phyloP scores from a whole-genome alignment of 768 basidiomycete species.

The Udeniomyces megalosporus region DNA sequence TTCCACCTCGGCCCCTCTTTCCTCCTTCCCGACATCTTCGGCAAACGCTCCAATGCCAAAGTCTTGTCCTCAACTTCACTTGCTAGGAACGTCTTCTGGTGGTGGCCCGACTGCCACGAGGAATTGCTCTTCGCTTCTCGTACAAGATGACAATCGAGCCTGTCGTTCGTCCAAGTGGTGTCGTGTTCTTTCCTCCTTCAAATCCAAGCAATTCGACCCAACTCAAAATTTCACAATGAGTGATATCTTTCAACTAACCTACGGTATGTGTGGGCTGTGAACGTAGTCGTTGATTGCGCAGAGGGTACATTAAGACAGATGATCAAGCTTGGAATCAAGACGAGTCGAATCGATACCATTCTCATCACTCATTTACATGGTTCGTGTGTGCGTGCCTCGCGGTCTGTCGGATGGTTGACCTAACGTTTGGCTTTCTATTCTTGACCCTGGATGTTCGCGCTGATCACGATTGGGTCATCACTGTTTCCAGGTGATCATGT shows the following conservation, averaged over 20 bases:
- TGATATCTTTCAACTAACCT: neutral
- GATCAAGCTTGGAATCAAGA: slow-evolving; percentile 40
- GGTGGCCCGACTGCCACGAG: slow-evolving; percentile 58
- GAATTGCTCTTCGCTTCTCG: slow-evolving; percentile 58
- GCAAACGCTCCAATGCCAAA: no score
- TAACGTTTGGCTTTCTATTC: neutral
- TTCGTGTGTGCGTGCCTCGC: slow-evolving; percentile 19
- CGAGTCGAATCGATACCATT: slow-evolving; percentile 55
- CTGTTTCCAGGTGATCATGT: slow-evolving; percentile 46
- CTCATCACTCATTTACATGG: slow-evolving; percentile 80
- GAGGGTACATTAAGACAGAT: slow-evolving; percentile 65
- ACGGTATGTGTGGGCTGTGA: neutral
- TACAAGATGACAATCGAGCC: slow-evolving; percentile 41
- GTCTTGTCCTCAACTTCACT: no score
- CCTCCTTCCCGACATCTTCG: no score
- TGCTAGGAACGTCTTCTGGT: slow-evolving; percentile 61
- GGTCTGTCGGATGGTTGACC: neutral
- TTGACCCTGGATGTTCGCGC: no score
- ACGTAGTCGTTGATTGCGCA: slow-evolving; percentile 69
- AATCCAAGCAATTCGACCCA: neutral
- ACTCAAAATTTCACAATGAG: neutral
- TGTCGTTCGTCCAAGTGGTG: neutral
- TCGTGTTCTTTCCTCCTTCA: neutral
- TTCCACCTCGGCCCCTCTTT: no score
- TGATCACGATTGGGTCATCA: no score